These are phyloP conservation scores for Mycocentrospora acerina DNA, from an alignment of 2,329 filamentous ascomycete genomes.

Conservation along the genomic window DNA sequence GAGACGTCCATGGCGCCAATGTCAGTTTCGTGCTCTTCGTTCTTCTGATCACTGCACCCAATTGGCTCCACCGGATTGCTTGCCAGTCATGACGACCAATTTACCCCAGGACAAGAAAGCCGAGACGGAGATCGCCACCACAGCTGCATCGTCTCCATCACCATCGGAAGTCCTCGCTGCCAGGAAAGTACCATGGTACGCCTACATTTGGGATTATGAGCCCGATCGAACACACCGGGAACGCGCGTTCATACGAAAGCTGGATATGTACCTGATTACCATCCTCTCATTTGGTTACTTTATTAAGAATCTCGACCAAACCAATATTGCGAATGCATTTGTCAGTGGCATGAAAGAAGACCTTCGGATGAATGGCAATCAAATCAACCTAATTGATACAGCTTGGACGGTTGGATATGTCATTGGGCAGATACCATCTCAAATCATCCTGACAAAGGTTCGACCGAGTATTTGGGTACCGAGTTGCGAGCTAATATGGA, in stretches of 20 bases:
- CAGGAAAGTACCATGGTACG: conserved; percentile 23
- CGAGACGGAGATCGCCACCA: background rate
- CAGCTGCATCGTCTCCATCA: background rate
- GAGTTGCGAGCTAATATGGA: conserved; percentile 21
- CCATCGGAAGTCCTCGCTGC: background rate
- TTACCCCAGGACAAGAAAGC: conserved; percentile 1
- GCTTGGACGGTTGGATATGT: conserved; percentile 23
- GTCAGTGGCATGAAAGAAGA: conserved; percentile 32
- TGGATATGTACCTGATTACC: conserved; percentile 23
- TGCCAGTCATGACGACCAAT: background rate
- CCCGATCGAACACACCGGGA: conserved; percentile 23
- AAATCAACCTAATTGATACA: conserved; percentile 24
- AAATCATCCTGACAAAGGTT: conserved; percentile 23
- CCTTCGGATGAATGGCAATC: conserved; percentile 22
- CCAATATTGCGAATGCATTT: conserved; percentile 27
- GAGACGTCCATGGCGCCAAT: background rate
- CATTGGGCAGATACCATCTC: conserved; percentile 24
- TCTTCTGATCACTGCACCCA: too few species aligned
- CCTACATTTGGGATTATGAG: conserved; percentile 32
- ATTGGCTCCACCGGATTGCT: background rate
- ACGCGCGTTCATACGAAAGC: conserved; percentile 22
- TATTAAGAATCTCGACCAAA: conserved; percentile 30
- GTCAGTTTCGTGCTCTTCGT: too few species aligned
- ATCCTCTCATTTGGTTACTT: conserved; percentile 24
- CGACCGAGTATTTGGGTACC: conserved; percentile 23